Evolutionary conservation across 2,329 filamentous ascomycete species (phyloP).

Genomic region (Dactylonectria macrodidyma): DNA sequence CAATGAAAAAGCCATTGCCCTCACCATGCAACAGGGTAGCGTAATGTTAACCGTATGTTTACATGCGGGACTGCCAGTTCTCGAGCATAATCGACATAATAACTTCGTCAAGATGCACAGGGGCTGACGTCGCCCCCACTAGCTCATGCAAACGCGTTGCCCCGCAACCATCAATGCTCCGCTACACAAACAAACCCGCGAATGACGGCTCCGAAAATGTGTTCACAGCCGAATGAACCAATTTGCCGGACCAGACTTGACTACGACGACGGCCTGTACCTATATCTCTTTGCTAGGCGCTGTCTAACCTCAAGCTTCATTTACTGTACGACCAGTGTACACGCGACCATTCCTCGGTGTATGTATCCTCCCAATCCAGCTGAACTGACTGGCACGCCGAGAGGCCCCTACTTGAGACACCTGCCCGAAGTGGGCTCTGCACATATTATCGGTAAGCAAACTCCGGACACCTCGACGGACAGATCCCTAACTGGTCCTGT

Average conservation of each 20-base stretch:
- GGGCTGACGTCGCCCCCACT: not conserved
- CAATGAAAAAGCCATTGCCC: too few relatives aligned
- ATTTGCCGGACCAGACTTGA: conserved; percentile 9
- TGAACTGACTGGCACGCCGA: conserved; percentile 14
- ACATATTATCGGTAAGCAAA: conserved; percentile 27
- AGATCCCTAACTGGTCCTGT: conserved; percentile 9
- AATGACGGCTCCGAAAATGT: conserved; percentile 36
- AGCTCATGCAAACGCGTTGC: conserved; percentile 34
- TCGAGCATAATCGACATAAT: too few relatives aligned
- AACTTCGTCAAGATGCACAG: not conserved
- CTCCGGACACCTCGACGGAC: conserved; percentile 30
- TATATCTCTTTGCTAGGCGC: too few relatives aligned
- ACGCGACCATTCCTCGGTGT: not conserved
- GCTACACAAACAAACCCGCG: conserved; percentile 44
- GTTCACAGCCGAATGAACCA: not conserved
- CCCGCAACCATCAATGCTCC: conserved; percentile 41
- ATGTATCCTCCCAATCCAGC: not conserved
- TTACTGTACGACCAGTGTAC: not conserved
- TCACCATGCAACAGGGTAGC: too few relatives aligned
- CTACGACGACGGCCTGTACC: conserved; percentile 15
- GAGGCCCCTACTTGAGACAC: conserved; percentile 24
- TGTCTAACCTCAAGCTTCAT: not conserved
- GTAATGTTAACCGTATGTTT: too few relatives aligned
- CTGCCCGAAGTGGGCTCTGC: conserved; percentile 26
- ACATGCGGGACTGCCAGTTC: too few relatives aligned